Base-by-base conservation (phyloP, 805 yeast genomes). In the Isabelozyma pseudorhagii region DNA sequence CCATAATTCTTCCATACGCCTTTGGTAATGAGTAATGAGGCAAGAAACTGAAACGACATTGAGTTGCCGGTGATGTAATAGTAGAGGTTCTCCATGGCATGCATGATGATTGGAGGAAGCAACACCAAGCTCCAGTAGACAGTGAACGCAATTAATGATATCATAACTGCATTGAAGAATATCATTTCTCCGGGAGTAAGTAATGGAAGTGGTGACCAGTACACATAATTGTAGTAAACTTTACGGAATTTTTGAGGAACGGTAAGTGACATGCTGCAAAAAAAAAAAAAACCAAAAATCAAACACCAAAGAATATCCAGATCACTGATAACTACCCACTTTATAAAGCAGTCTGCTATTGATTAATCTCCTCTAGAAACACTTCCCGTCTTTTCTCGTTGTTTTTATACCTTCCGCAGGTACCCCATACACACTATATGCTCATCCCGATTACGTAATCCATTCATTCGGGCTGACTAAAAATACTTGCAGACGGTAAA, bases 121-220 rank as follows among this genome's bases (percentile, higher is more conserved):
- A 49, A 44, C 9, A 42, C 44, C 6, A 54, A 21, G 10, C 50
- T 25, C 54, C 55, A 62, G 49, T 63, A 64, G 5, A 52, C 8
- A 3, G 49, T 40, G 4, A 62, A 25, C 11, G 53, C 18, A 21
- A 58, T 34, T 11, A 62, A 15, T 13, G 38, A 18, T 21, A 54
- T 21, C 31, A 51, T 53, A 27, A 63, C 38, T 11, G 48, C 11
- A 46, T 61, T 66, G 49, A 63, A 61, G 11, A 56, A 40, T 3
- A 55, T 42, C 0, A 62, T 47, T 46, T 67, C 72, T 8, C 57
- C 55, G n/a, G 50, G 47, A 4, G 67, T 50, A 50, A 68, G 52
- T 15, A 68, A 65, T 2, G 68, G 67, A 11, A 66, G 48, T 1
- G 71, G 71, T 7, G 63, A 53, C 44, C 52, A 59, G 50, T 64